Evolutionary conservation across 2,329 filamentous ascomycete species (phyloP), one percentile per base, ranked within the genome.

Genomic region (Hypoxylon sp.): DNA sequence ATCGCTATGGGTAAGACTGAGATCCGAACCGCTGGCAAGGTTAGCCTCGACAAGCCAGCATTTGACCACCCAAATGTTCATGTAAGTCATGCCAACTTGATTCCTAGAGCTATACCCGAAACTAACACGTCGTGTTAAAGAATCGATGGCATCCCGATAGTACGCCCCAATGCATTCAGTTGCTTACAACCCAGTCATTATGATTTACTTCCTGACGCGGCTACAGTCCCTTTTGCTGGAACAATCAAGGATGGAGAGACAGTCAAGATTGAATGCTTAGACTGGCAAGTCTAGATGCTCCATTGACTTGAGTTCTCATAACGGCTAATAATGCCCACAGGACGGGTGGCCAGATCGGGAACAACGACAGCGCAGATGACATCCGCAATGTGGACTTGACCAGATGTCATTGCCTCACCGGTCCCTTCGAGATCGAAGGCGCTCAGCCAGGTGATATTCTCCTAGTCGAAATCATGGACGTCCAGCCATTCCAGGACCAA

Each of bases 121-220:
- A 31, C 33, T 65, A 65, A 68, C 64, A n/a, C 42, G 13, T 31
- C 5, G 17, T 13, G 35, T 5, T n/a, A 44, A 20, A 94, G 92
- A 98, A 98, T 77, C 87, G 94, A 79, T 97, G 94, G 95, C 95
- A 98, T 77, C 95, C 95, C 37, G 94, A 97, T 72, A 91, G 93
- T 94, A 85, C 58, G 85, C 17, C n/a, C 40, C 11, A 20, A 27
- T 7, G 33, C 13, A 33, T 33, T 46, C 10, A 5, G n/a, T n/a
- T 14, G 53, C 6, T 30, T 60, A 17, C 22, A 61, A 20, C 20
- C 17, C 11, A 22, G 10, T 1, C 13, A n/a, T 40, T 14, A 40
- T 7, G 31, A 40, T n/a, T 14, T 37, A n/a, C 30, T 59, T 57
- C 66, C 56, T 55, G 46, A 60, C 42, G 46, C 42, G 57, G 40